Percentiles rank a stretch among this genome's conserved stretches.
These are phyloP conservation scores for Pecoramyces ruminantium DNA, from an alignment of 192 early-diverging fungal species.

Conservation along the genomic window DNA sequence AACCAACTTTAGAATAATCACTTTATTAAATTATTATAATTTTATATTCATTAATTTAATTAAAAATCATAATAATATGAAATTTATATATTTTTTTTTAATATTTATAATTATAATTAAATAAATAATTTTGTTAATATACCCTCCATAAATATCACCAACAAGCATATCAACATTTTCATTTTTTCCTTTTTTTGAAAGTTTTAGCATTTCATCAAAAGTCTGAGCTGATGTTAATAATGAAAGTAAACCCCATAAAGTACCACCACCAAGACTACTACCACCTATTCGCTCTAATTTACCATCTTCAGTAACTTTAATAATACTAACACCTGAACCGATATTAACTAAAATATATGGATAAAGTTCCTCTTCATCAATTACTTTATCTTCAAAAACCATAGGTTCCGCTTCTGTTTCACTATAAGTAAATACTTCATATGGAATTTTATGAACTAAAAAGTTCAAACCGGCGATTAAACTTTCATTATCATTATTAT, in stretches of 20 bases:
- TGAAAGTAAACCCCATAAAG: slow-evolving; percentile 79
- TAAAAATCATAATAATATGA: no score
- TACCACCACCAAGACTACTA: slow-evolving; percentile 73
- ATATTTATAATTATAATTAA: no score
- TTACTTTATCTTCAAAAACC: slow-evolving; percentile 28
- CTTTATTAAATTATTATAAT: slow-evolving; percentile 6
- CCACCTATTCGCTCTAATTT: slow-evolving; percentile 14
- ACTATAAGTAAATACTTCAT: background rate
- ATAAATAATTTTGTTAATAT: no score
- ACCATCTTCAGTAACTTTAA: slow-evolving; percentile 80
- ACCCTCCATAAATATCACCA: slow-evolving; percentile 76
- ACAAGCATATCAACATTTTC: slow-evolving; percentile 74
- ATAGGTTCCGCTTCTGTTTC: slow-evolving; percentile 21
- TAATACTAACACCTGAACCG: slow-evolving; percentile 12
- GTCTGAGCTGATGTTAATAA: slow-evolving; percentile 30
- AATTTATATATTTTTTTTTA: no score
- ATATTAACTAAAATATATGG: background rate
- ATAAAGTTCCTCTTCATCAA: background rate
- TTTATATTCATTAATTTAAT: background rate
- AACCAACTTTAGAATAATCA: slow-evolving; percentile 79
- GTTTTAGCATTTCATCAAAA: slow-evolving; percentile 71
- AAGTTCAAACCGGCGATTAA: background rate
- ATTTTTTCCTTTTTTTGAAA: slow-evolving; percentile 82
- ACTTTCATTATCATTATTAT: background rate
- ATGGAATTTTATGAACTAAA: background rate